These are phyloP conservation scores for Pelargonium fulgidum DNA, from an alignment of 441 rosid genomes.

Conservation along the genomic window DNA sequence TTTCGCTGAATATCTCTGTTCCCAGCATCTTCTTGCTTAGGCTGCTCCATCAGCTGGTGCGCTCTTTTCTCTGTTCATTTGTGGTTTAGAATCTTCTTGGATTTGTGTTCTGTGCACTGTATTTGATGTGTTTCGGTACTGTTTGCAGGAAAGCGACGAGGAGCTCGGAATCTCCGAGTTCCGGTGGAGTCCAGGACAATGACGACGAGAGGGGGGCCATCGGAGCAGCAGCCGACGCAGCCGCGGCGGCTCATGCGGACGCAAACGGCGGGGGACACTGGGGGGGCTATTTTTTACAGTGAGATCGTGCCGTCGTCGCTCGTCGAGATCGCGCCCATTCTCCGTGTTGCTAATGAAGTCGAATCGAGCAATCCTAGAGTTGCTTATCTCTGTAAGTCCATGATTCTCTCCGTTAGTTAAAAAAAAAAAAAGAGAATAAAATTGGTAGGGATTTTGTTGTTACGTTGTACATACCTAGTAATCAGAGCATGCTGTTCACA, in stretches of 20 bases:
- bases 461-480: too few species aligned
- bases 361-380: conserved; percentile 89
- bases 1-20: not conserved
- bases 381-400: conserved; percentile 84
- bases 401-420: too few species aligned
- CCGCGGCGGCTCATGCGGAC: conserved; percentile 63
- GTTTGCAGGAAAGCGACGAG: not conserved
- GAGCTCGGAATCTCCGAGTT: not conserved
- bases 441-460: too few species aligned
- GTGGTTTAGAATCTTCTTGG: not conserved
- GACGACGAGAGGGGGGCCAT: conserved; percentile 48
- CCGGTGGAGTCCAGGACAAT: conserved; percentile 8
- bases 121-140: not conserved
- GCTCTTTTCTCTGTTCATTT: not conserved
- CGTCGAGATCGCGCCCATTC: conserved; percentile 92
- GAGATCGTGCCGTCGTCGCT: conserved; percentile 96
- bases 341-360: conserved; percentile 99
- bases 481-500: too few species aligned
- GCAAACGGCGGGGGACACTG: conserved; percentile 86
- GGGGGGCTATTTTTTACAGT: conserved; percentile 82
- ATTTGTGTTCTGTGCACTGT: not conserved
- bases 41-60: not conserved
- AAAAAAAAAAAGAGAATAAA: too few species aligned
- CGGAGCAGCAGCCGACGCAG: conserved; percentile 44
- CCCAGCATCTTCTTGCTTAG: not conserved